Evolutionary conservation across 2,329 filamentous ascomycete species (phyloP), one percentile per base, ranked within the genome.

Genomic region (Phialophora chinensis): DNA sequence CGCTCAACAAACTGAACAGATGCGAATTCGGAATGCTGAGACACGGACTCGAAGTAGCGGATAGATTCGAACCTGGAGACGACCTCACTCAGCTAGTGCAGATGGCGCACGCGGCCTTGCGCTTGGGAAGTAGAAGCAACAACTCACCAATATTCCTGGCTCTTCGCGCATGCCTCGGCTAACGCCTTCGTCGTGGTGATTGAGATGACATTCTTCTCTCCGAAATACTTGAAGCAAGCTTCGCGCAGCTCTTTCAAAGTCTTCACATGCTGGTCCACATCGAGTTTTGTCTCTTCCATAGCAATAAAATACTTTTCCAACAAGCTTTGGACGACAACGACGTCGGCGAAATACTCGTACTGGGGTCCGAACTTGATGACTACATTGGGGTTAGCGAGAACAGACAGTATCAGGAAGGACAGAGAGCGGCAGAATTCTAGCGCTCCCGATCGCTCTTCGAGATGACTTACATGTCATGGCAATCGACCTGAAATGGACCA

Each of bases 221-320:
- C 73, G 50, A 78, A 80, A 1, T 78, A 66, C 1, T 69, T 68
- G 74, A 77, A 77, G 65, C 75, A 76, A 52, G 74, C 77, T 3
- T 71, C 54, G 10, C 75, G 77, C 63, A 77, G 79, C 11, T 79
- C 75, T 20, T 74, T 63, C 0, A 77, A 73, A 2, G 78, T 73
- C 59, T 77, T 74, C 66, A 80, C 75, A 27, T 80, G 72, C 1
- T 73, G 63, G 4, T 68, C 64, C 54, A 75, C 74, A 2, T 78
- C 74, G 3, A 72, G 74, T 20, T 75, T 75, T 11, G 75, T 69
- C n/a, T 69, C 73, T 25, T 77, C 77, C 54, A 81, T 72, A 56
- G 76, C 78, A 35, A 76, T 70, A 12, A 67, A 74, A 66, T 80
- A 80, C 4, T 75, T 75, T n/a, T 70, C 72, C 62, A 77, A 79